These are phyloP conservation scores for Saccharomyces hybrid DNA, from an alignment of 1,139 yeast genomes.

Conservation along the genomic window DNA sequence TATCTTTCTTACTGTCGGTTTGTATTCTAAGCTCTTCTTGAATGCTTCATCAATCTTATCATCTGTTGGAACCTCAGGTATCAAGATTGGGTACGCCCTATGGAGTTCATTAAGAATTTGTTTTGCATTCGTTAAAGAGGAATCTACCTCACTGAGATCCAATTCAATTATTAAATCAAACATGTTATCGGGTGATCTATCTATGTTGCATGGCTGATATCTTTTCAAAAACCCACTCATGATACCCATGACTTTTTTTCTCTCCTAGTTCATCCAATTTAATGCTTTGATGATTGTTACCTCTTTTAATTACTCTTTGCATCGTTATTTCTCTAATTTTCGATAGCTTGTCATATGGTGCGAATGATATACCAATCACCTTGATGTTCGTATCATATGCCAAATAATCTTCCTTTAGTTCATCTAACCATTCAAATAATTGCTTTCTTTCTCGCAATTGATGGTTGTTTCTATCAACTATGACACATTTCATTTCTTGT, in stretches of 20 bases:
- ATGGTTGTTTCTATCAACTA: conserved; percentile 82
- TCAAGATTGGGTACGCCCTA: conserved; percentile 41
- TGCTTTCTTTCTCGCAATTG: conserved; percentile 60
- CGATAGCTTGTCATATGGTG: conserved; percentile 35
- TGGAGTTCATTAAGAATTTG: conserved; percentile 38
- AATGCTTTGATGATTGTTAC: conserved; percentile 87
- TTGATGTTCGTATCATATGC: conserved; percentile 36
- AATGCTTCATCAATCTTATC: conserved; percentile 40
- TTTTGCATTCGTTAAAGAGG: conserved; percentile 49
- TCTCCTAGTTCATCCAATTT: conserved; percentile 44
- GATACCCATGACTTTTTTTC: conserved; percentile 46
- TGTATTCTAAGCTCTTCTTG: conserved; percentile 42
- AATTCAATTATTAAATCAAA: conserved; percentile 63
- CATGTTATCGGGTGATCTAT: conserved; percentile 49
- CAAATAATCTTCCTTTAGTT: conserved; percentile 35
- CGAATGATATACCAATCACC: conserved; percentile 64
- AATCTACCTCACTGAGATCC: conserved; percentile 36
- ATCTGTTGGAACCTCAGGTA: conserved; percentile 39
- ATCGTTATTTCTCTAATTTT: conserved; percentile 41
- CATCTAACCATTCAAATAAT: conserved; percentile 48
- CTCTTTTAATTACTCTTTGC: conserved; percentile 57
- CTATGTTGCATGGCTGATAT: conserved; percentile 51
- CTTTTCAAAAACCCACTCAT: conserved; percentile 68
- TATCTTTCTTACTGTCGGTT: conserved; percentile 44
- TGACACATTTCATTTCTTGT: conserved; percentile 41